These are phyloP conservation scores for Linnemannia schmuckeri DNA, from an alignment of 192 early-diverging fungal species.

Conservation along the genomic window DNA sequence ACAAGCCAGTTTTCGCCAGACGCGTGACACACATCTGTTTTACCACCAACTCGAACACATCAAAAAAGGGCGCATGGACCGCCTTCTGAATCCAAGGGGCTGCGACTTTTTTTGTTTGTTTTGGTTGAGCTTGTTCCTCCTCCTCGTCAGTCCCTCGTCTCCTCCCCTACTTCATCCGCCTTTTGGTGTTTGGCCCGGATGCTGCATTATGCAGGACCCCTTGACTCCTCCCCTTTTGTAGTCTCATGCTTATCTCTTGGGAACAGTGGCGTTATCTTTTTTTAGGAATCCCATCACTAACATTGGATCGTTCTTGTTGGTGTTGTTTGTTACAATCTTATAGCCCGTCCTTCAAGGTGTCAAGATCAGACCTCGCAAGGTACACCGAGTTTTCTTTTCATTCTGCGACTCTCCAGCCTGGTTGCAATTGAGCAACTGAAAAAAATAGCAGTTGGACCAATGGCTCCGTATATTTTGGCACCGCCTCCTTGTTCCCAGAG, in stretches of 20 bases:
- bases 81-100: slow-evolving; percentile 18
- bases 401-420: neutral
- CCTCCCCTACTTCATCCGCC: neutral
- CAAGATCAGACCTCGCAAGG: slow-evolving; percentile 77
- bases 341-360: slow-evolving; percentile 76
- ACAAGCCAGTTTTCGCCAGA: neutral
- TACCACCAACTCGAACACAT: neutral
- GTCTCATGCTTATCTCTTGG: neutral
- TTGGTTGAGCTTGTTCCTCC: neutral
- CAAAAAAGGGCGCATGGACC: slow-evolving; percentile 20
- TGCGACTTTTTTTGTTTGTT: neutral
- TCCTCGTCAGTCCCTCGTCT: neutral
- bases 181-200: neutral
- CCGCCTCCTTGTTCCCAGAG: neutral
- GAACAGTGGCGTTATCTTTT: neutral
- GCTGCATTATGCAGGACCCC: neutral
- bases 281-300: slow-evolving; percentile 1
- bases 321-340: too few relatives aligned
- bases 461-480: neutral
- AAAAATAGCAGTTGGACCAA: neutral
- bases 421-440: neutral
- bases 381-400: slow-evolving; percentile 21
- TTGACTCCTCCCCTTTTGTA: neutral
- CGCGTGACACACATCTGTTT: neutral
- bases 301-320: neutral